Evolutionary conservation across 352 stramenopile genomes (phyloP), one percentile per base, ranked within the genome.

Genomic region (Phytophthora boehmeriae): DNA sequence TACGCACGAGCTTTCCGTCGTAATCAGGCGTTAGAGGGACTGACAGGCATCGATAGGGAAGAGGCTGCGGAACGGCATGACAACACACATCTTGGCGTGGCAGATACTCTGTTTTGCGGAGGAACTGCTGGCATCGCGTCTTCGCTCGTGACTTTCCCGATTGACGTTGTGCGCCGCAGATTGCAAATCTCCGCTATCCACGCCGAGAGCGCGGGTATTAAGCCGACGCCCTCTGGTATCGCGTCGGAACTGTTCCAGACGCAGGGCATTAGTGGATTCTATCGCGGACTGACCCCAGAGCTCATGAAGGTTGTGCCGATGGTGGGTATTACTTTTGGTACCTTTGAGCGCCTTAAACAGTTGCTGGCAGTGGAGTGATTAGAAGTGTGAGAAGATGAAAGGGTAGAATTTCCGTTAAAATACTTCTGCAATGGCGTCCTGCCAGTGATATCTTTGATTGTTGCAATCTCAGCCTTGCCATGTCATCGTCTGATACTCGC

Each of bases 281-380:
- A 96, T 63, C 83, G 89, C 17, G 89, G 89, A 13, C 66, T 99
- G 56, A 93, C 89, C 28, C 94, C 95, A 6, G 96, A 99, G 75
- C 75, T 98, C 52, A 88, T 99, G 79, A 99, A 99, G 68, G 96
- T 99, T 17, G 88, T 98, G 52, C 96, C 96, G 5, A 98, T 98
- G 93, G 96, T 99, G 35, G 92, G 92, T 17, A 98, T 97, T 53
- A 98, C 97, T 46, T 99, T 99, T 54, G 85, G 90, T 54, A 94
- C 95, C 22, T 99, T 98, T 73, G 96, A 99, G 71, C 83, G 81
- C 50, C 84, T 98, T 66, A 98, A 98, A 73, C 89, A 95, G 47
- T 48, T 95, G 52, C 78, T 98, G 47, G 62, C 88, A 53, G 71
- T 92, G 71, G 80, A 96, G 51, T n/a, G 54, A 76, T 82, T 81